Evolutionary conservation across 495 filamentous ascomycete genomes (phyloP).

Genomic region (Penicillium angulare): DNA sequence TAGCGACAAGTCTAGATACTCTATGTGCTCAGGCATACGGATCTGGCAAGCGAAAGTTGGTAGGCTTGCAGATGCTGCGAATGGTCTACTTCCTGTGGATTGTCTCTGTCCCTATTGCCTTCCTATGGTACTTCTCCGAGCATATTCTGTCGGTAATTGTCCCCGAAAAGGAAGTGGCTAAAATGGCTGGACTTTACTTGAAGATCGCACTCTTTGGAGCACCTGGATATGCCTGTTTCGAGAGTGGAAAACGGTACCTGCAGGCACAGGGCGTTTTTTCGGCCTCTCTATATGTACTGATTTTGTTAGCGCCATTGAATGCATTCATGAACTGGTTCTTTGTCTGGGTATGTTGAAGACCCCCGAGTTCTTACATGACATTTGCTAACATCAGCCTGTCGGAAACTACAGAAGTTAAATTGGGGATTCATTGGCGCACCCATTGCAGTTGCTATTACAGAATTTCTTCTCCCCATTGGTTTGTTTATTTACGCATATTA

Average conservation of each 20-base stretch:
- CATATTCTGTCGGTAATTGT: constrained; percentile 60
- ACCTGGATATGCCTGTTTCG: constrained; percentile 70
- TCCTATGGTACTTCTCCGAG: constrained; percentile 63
- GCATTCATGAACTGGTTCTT: constrained; percentile 73
- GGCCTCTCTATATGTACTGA: constrained; percentile 62
- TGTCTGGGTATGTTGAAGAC: constrained; percentile 56
- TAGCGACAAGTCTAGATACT: constrained; percentile 72
- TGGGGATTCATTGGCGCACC: constrained; percentile 85
- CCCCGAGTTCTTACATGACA: background rate
- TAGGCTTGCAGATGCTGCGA: constrained; percentile 69
- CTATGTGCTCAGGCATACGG: constrained; percentile 77
- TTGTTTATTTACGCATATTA: constrained; percentile 70
- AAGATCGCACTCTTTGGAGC: constrained; percentile 64
- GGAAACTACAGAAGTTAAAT: constrained; percentile 64
- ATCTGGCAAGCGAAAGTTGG: constrained; percentile 63
- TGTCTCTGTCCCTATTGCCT: constrained; percentile 62
- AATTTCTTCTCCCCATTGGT: constrained; percentile 74
- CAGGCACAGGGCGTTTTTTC: constrained; percentile 74
- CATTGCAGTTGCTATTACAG: constrained; percentile 76
- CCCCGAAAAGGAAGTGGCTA: constrained; percentile 61
- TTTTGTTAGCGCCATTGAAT: constrained; percentile 70
- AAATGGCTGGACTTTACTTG: constrained; percentile 65
- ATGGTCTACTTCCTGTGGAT: constrained; percentile 65
- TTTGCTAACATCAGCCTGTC: background rate
- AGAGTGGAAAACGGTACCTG: constrained; percentile 69